A percentile compares a stretch with the other conserved stretches of the same genome.
Evolutionary conservation across 495 filamentous ascomycete genomes (phyloP).

Genomic region (Penicillium egyptiacum): DNA sequence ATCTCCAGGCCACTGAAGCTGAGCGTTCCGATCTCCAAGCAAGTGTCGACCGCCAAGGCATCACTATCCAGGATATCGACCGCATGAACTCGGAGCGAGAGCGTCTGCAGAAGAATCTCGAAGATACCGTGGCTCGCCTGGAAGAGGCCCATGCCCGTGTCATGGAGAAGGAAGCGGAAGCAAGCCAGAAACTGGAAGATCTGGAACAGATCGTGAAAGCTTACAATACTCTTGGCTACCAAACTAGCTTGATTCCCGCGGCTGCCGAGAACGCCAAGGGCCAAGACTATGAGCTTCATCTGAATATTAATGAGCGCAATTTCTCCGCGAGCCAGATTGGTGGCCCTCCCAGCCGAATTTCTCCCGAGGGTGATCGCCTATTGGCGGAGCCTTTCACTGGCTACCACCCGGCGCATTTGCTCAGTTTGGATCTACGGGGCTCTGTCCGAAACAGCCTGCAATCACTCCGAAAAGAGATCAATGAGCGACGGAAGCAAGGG

Average conservation of each 20-base stretch:
- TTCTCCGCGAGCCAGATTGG: slow-evolving; percentile 74
- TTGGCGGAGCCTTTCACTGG: slow-evolving; percentile 78
- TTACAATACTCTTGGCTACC: slow-evolving; percentile 92
- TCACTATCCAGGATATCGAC: slow-evolving; percentile 96
- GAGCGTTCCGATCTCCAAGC: slow-evolving; percentile 78
- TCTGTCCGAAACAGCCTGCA: slow-evolving; percentile 76
- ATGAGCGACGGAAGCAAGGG: slow-evolving; percentile 74
- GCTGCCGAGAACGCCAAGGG: slow-evolving; percentile 84
- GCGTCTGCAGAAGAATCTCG: slow-evolving; percentile 79
- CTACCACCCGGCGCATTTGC: slow-evolving; percentile 83
- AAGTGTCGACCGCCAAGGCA: slow-evolving; percentile 85
- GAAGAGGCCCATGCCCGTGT: slow-evolving; percentile 81
- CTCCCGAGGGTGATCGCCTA: slow-evolving; percentile 61
- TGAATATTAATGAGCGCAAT: slow-evolving; percentile 73
- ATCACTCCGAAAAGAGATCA: slow-evolving; percentile 79
- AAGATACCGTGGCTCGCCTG: slow-evolving; percentile 67
- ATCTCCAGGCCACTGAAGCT: slow-evolving; percentile 75
- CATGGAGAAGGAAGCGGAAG: slow-evolving; percentile 79
- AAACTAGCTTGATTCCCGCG: slow-evolving; percentile 83
- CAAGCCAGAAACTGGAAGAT: slow-evolving; percentile 79
- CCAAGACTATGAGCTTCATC: slow-evolving; percentile 74
- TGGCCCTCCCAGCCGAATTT: slow-evolving; percentile 49
- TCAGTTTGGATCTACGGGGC: slow-evolving; percentile 82
- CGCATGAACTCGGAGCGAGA: slow-evolving; percentile 96
- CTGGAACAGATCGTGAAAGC: slow-evolving; percentile 80